A percentile compares a stretch with the other conserved stretches of the same genome.
Evolutionary conservation across 192 early-diverging fungal species (phyloP).

Genomic region (Geranomyces variabilis): DNA sequence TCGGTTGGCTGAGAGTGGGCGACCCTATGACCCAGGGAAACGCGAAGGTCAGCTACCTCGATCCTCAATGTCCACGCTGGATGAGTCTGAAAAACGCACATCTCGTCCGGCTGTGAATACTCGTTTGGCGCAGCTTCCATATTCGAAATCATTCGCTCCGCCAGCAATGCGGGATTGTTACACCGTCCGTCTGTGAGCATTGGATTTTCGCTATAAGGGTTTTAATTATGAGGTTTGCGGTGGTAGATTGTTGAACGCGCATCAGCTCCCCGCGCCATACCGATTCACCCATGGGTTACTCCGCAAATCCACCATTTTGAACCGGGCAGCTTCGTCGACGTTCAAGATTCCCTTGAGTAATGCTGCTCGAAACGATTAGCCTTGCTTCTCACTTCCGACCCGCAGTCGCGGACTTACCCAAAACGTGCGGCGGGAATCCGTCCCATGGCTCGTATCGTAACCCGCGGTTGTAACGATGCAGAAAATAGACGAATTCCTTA

Average conservation of each 20-base stretch:
- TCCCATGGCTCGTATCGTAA: conserved; percentile 58
- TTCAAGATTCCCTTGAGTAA: conserved; percentile 56
- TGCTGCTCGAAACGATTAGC: conserved; percentile 23
- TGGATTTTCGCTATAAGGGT: conserved; percentile 11
- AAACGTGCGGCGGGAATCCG: conserved; percentile 46
- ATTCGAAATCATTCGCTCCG: conserved; percentile 57
- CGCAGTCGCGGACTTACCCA: conserved; percentile 40
- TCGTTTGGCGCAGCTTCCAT: conserved; percentile 32
- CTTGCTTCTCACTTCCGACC: not conserved
- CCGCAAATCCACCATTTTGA: conserved; percentile 47
- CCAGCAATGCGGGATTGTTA: conserved; percentile 60
- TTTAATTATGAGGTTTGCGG: not conserved
- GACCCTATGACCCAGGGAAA: conserved; percentile 15
- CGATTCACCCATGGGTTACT: conserved; percentile 56
- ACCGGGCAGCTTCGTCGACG: conserved; percentile 48
- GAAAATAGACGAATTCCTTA: conserved; percentile 59
- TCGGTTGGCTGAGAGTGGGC: conserved; percentile 56
- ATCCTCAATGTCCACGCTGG: too few species aligned
- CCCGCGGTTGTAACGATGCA: conserved; percentile 35
- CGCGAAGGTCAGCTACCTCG: not conserved
- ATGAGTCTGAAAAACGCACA: not conserved
- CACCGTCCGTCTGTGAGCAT: conserved; percentile 33
- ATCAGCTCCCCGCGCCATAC: too few species aligned
- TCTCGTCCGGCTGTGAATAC: conserved; percentile 18
- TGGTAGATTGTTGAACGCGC: too few species aligned